A percentile compares a stretch with the other conserved stretches of the same genome.
phyloP scores from a whole-genome alignment of 371 early-diverging fungal species.

The Lichtheimia hyalospora region DNA sequence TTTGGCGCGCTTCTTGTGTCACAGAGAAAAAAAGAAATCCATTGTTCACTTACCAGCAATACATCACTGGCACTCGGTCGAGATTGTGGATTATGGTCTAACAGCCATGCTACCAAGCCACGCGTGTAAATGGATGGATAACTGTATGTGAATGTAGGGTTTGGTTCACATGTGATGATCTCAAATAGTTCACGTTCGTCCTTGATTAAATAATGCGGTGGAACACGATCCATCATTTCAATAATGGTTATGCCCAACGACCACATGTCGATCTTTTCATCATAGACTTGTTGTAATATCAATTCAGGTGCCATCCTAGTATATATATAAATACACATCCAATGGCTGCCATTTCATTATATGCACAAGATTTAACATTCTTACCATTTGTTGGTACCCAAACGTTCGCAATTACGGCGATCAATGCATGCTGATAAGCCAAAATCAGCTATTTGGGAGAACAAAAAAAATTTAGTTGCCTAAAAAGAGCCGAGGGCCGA shows the following conservation, averaged over 20 bases:
- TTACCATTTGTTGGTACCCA: constrained; percentile 96
- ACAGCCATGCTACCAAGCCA: constrained; percentile 49
- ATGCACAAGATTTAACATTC: not conserved
- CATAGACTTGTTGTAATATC: constrained; percentile 86
- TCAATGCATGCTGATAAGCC: constrained; percentile 35
- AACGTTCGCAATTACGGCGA: constrained; percentile 67
- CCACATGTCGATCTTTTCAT: constrained; percentile 95
- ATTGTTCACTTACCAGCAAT: constrained; percentile 24
- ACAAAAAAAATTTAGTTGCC: not conserved
- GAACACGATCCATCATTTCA: constrained; percentile 60
- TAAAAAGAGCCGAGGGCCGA: too few relatives aligned
- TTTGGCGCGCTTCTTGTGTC: not conserved
- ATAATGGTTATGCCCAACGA: constrained; percentile 88
- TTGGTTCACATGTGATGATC: constrained; percentile 38
- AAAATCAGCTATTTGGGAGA: constrained; percentile 29
- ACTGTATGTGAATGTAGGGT: constrained; percentile 52
- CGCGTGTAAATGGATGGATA: constrained; percentile 53
- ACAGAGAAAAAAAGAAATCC: not conserved
- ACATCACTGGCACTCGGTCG: constrained; percentile 46
- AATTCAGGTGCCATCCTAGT: constrained; percentile 90
- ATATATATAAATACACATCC: not conserved
- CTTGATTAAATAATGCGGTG: constrained; percentile 49
- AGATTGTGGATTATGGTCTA: constrained; percentile 38
- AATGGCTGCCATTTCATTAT: not conserved
- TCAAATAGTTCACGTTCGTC: constrained; percentile 47